phyloP scores from a whole-genome alignment of 768 basidiomycete species.

The Naganishia randhawae region DNA sequence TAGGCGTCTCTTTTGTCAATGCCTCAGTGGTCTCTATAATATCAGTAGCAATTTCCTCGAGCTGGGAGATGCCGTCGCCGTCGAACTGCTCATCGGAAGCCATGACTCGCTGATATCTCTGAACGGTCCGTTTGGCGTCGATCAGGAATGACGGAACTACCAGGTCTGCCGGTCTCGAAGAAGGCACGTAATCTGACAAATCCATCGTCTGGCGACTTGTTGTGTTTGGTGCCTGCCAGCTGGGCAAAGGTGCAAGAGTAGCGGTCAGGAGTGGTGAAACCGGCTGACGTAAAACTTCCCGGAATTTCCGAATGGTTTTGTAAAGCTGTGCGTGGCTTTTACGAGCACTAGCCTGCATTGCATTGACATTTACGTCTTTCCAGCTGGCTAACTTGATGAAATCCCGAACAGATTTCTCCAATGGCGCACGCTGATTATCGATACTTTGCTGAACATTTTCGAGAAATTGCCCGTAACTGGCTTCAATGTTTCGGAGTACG shows the following conservation, averaged over 20 bases:
- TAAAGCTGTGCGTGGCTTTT: constrained; percentile 85
- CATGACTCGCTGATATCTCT: constrained; percentile 16
- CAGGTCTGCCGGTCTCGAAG: constrained; percentile 22
- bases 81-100: constrained; percentile 50
- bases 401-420: constrained; percentile 77
- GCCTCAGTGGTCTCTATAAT: constrained; percentile 55
- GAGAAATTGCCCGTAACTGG: constrained; percentile 65
- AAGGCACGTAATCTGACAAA: not conserved
- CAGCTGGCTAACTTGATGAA: constrained; percentile 95
- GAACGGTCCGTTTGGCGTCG: constrained; percentile 2
- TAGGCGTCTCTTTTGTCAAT: constrained; percentile 51
- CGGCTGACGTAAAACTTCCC: constrained; percentile 79
- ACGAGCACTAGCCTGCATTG: constrained; percentile 84
- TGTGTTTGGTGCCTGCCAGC: too few species aligned
- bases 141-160: not conserved
- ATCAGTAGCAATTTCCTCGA: constrained; percentile 62
- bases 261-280: constrained; percentile 41
- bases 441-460: constrained; percentile 57
- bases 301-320: constrained; percentile 84
- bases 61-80: not conserved
- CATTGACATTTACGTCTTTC: constrained; percentile 94
- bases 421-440: constrained; percentile 56
- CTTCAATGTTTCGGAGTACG: constrained; percentile 62
- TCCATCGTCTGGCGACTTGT: too few species aligned
- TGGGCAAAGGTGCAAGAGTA: constrained; percentile 11